Conservation (phyloP, 2,329 filamentous ascomycete species). For the Epichloe coenophiala region DNA sequence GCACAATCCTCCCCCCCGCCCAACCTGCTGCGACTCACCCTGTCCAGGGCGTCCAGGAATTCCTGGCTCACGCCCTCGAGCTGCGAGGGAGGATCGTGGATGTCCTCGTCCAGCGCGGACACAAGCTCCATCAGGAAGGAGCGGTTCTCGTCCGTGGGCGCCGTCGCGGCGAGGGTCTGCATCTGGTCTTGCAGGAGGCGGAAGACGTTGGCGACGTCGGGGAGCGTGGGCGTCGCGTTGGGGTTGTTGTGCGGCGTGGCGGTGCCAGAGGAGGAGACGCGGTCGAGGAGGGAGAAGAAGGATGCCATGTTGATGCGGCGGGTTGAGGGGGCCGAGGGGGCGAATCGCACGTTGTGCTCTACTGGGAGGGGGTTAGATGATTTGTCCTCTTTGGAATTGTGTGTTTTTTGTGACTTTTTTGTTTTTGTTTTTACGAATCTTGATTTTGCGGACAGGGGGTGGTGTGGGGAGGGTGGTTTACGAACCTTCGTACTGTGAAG, state of each 20-base stretch:
- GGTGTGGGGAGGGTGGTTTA: background rate
- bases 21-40: constrained; percentile 39
- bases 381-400: background rate
- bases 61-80: constrained; percentile 43
- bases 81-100: constrained; percentile 35
- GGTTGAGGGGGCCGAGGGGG: constrained; percentile 24
- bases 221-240: constrained; percentile 46
- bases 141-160: constrained; percentile 35
- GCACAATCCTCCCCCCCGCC: constrained; percentile 40
- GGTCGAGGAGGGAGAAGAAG: constrained; percentile 44
- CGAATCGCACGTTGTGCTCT: constrained; percentile 47
- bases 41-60: constrained; percentile 46
- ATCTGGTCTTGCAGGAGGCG: constrained; percentile 47
- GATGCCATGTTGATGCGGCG: constrained; percentile 51
- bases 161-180: constrained; percentile 33
- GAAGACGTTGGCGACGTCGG: constrained; percentile 43
- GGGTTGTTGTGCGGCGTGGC: constrained; percentile 33
- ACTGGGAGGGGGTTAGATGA: constrained; percentile 26
- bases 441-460: background rate
- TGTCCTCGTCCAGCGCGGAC: constrained; percentile 32
- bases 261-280: constrained; percentile 28
- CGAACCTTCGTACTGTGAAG: constrained; percentile 42
- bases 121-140: constrained; percentile 38
- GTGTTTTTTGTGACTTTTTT: background rate
- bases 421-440: background rate